Percentiles rank a stretch among this genome's conserved stretches.
These are phyloP conservation scores for Trichoderma sp. DNA, from an alignment of 2,329 filamentous ascomycete species.

Conservation along the genomic window DNA sequence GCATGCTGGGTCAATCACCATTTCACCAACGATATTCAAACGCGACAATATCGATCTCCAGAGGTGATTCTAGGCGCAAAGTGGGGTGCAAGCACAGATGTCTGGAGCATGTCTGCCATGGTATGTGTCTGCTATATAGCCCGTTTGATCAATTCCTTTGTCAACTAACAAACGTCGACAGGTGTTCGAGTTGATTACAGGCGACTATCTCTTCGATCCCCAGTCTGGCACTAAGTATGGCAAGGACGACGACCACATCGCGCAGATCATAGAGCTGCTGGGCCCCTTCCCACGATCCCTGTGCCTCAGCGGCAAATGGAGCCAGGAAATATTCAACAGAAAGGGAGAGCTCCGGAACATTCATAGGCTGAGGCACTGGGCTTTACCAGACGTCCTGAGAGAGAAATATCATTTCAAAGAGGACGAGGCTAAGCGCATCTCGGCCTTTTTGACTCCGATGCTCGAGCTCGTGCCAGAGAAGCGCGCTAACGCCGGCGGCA, in stretches of 20 bases:
- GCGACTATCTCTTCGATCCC: conserved; percentile 97
- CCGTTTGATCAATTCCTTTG: neutral
- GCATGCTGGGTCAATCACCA: conserved; percentile 99
- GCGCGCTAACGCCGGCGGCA: conserved; percentile 91
- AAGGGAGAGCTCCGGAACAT: conserved; percentile 98
- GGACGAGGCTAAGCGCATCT: conserved; percentile 73
- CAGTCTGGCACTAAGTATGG: conserved; percentile 98
- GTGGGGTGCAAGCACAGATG: conserved; percentile 98
- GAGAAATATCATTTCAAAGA: conserved; percentile 96
- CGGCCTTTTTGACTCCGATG: conserved; percentile 86
- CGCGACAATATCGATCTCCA: conserved; percentile 91
- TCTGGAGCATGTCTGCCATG: conserved; percentile 99
- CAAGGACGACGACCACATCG: conserved; percentile 98
- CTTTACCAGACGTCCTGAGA: conserved; percentile 82
- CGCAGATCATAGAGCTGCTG: conserved; percentile 95
- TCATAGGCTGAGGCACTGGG: conserved; percentile 93
- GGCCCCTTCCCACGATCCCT: conserved; percentile 91
- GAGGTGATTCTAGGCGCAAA: conserved; percentile 96
- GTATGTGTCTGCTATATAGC: conserved; percentile 50
- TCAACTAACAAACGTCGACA: conserved; percentile 37
- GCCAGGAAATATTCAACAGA: conserved; percentile 96
- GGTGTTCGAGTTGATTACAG: conserved; percentile 97
- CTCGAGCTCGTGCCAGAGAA: conserved; percentile 84
- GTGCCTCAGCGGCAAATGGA: conserved; percentile 93
- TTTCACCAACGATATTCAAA: conserved; percentile 99